phyloP scores from a whole-genome alignment of 352 stramenopile species.

The Phytophthora pini region DNA sequence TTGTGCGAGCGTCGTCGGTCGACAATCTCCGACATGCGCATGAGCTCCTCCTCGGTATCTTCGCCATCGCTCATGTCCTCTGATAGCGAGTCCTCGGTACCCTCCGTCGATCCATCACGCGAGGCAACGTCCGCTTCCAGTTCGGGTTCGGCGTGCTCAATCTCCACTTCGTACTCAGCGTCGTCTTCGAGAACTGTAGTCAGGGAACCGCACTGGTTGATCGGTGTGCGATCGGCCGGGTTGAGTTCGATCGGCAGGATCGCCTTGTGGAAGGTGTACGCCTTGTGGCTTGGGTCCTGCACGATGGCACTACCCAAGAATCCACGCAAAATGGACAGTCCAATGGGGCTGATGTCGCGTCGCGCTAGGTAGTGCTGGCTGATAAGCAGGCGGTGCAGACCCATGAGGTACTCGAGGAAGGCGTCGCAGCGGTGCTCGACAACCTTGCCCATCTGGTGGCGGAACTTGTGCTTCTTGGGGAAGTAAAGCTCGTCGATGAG shows the following conservation, averaged over 20 bases:
- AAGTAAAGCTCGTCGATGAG: conserved; percentile 69
- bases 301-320: conserved; percentile 72
- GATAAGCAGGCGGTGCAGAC: conserved; percentile 67
- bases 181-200: conserved; percentile 71
- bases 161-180: conserved; percentile 45
- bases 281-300: conserved; percentile 56
- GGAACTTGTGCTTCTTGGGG: conserved; percentile 73
- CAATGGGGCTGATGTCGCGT: conserved; percentile 64
- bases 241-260: conserved; percentile 58
- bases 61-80: conserved; percentile 51
- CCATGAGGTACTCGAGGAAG: conserved; percentile 74
- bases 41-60: conserved; percentile 44
- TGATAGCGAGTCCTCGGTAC: conserved; percentile 44
- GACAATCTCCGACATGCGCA: conserved; percentile 51
- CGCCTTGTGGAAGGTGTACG: conserved; percentile 63
- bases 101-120: conserved; percentile 48
- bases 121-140: conserved; percentile 41
- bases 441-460: conserved; percentile 54
- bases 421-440: conserved; percentile 67
- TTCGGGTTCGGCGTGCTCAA: conserved; percentile 44
- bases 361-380: conserved; percentile 62
- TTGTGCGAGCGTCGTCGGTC: conserved; percentile 62
- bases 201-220: conserved; percentile 69
- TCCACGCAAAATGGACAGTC: conserved; percentile 69
- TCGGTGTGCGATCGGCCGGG: conserved; percentile 48